Evolutionary conservation across 2,329 filamentous ascomycete genomes (phyloP).

Genomic region (Ilyonectria robusta): DNA sequence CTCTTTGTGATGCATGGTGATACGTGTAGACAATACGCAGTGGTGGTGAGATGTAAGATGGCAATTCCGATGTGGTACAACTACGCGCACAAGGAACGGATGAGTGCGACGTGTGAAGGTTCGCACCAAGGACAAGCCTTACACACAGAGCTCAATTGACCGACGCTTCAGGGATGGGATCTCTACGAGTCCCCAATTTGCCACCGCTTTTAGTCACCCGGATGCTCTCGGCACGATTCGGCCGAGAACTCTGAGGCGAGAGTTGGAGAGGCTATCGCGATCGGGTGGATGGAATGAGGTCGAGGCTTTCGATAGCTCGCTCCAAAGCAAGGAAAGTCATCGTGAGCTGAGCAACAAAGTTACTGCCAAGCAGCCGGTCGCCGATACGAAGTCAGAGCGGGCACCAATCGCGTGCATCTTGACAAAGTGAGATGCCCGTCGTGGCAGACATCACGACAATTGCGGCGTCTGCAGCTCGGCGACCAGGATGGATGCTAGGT

Average conservation of each 20-base stretch:
- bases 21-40: background rate
- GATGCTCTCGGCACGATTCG: slow-evolving; percentile 27
- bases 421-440: slow-evolving; percentile 23
- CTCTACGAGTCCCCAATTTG: slow-evolving; percentile 23
- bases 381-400: slow-evolving; percentile 30
- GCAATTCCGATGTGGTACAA: background rate
- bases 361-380: background rate
- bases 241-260: slow-evolving; percentile 27
- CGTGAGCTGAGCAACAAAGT: slow-evolving; percentile 17
- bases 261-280: slow-evolving; percentile 16
- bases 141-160: slow-evolving; percentile 18
- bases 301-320: slow-evolving; percentile 35
- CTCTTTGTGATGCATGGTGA: slow-evolving; percentile 41
- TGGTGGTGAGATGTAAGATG: background rate
- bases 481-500: background rate
- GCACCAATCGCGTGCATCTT: slow-evolving; percentile 41
- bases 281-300: background rate
- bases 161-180: slow-evolving; percentile 10
- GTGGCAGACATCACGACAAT: slow-evolving; percentile 22
- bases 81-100: background rate
- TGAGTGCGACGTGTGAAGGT: background rate
- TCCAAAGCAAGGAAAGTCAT: slow-evolving; percentile 16
- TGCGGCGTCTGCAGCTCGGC: background rate
- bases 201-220: slow-evolving; percentile 19
- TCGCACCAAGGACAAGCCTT: slow-evolving; percentile 25